A percentile compares a stretch with the other conserved stretches of the same genome.
Evolutionary conservation across 192 early-diverging fungal genomes (phyloP).

Genomic region (Gamsiella multidivaricata): DNA sequence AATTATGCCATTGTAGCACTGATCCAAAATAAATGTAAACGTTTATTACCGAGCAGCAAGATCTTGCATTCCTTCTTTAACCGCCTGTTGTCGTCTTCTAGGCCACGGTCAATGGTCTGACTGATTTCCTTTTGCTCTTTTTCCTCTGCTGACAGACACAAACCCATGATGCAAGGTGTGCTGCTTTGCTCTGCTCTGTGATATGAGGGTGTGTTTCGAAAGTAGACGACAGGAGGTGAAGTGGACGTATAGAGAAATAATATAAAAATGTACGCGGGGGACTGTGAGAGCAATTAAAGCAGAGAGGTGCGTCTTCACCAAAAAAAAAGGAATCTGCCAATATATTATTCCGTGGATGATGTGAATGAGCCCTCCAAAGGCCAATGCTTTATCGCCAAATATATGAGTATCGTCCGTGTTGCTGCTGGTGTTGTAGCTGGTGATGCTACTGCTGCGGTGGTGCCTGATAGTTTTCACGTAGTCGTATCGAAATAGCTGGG

Average conservation of each 20-base stretch:
- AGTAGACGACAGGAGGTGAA: slow-evolving; percentile 4
- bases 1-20: no score
- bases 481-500: no score
- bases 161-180: slow-evolving; percentile 66
- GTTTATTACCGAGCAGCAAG: slow-evolving; percentile 70
- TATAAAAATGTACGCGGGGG: neutral
- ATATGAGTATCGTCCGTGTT: no score
- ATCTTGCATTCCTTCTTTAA: slow-evolving; percentile 82
- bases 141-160: slow-evolving; percentile 75
- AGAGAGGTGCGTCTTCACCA: no score
- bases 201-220: slow-evolving; percentile 58
- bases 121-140: slow-evolving; percentile 61
- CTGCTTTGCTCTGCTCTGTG: slow-evolving; percentile 60
- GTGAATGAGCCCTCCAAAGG: neutral
- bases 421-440: neutral
- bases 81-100: slow-evolving; percentile 69
- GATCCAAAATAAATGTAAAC: no score
- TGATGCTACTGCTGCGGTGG: neutral
- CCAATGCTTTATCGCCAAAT: neutral
- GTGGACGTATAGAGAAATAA: neutral
- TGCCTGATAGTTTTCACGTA: no score
- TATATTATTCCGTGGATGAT: neutral
- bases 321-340: no score
- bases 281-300: no score
- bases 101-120: slow-evolving; percentile 66